Evolutionary conservation across 345 rosid genomes (phyloP).

Genomic region (Sonneratia alba): DNA sequence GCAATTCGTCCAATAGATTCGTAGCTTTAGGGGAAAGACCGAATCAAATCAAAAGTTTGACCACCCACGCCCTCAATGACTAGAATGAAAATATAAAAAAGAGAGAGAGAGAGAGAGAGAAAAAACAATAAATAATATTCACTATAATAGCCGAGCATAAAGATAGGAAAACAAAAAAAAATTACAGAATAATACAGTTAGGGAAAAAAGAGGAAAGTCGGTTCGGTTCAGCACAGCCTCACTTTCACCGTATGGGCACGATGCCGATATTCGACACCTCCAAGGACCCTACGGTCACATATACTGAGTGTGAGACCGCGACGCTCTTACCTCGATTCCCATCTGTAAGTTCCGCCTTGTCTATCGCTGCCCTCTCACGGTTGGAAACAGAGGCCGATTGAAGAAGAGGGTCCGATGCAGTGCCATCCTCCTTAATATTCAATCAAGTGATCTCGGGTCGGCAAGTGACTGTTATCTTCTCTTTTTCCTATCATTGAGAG

Average conservation of each 20-base stretch:
- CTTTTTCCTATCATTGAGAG: too few relatives aligned
- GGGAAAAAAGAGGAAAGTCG: neutral
- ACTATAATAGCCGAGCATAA: neutral
- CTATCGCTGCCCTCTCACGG: too few relatives aligned
- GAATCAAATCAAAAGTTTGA: conserved; percentile 2
- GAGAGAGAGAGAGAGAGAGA: neutral
- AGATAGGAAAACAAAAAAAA: neutral
- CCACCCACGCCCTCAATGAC: neutral
- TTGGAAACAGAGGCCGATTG: too few relatives aligned
- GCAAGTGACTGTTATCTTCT: too few relatives aligned
- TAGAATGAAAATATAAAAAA: too few relatives aligned
- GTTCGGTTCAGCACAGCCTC: neutral
- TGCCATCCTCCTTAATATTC: too few relatives aligned
- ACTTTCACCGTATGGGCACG: too few relatives aligned
- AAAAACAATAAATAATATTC: neutral
- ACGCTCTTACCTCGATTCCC: too few relatives aligned
- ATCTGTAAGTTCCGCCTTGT: too few relatives aligned
- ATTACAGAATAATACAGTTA: neutral
- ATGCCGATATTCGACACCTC: neutral
- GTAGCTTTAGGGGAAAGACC: neutral
- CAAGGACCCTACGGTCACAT: neutral
- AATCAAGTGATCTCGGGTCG: too few relatives aligned
- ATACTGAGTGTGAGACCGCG: too few relatives aligned
- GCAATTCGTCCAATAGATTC: conserved; percentile 1
- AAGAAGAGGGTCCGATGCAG: too few relatives aligned